phyloP scores from a whole-genome alignment of 2,329 filamentous ascomycete species.

The Aspergillus niger region DNA sequence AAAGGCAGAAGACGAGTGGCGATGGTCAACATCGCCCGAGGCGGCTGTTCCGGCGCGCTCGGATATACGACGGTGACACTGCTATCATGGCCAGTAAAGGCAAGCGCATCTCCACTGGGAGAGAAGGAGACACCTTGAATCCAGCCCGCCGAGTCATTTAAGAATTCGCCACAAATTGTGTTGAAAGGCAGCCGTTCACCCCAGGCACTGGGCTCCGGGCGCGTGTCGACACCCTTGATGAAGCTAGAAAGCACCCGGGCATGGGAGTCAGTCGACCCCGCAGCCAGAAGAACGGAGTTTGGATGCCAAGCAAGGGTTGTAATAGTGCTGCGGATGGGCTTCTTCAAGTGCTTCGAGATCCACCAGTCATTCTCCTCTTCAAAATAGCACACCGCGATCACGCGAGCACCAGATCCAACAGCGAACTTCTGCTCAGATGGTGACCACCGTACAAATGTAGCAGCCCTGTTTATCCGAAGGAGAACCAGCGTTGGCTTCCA shows the following conservation, averaged over 20 bases:
- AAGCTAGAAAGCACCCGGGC: constrained; percentile 93
- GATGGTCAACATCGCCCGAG: constrained; percentile 84
- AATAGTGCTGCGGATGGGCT: constrained; percentile 96
- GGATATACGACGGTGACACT: constrained; percentile 97
- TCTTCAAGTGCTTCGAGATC: constrained; percentile 99
- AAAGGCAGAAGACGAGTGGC: constrained; percentile 89
- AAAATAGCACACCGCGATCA: constrained; percentile 97
- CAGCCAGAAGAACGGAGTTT: constrained; percentile 91
- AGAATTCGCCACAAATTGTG: constrained; percentile 93
- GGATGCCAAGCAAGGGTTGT: constrained; percentile 96
- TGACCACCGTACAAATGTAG: constrained; percentile 96
- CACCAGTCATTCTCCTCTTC: constrained; percentile 99
- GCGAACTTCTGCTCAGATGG: constrained; percentile 97
- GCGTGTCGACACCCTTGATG: constrained; percentile 88
- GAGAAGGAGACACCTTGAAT: constrained; percentile 92
- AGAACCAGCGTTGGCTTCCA: constrained; percentile 98
- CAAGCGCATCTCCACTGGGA: constrained; percentile 86
- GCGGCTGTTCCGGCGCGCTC: constrained; percentile 83
- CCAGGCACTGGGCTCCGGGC: constrained; percentile 86
- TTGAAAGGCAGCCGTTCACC: constrained; percentile 96
- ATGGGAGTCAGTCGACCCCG: constrained; percentile 96
- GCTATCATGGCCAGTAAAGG: constrained; percentile 93
- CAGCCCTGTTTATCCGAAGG: constrained; percentile 93
- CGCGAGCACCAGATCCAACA: constrained; percentile 90
- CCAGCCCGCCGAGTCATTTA: constrained; percentile 97